These are phyloP conservation scores for Diaporthe sp. DNA, from an alignment of 2,329 filamentous ascomycete genomes.

Conservation along the genomic window DNA sequence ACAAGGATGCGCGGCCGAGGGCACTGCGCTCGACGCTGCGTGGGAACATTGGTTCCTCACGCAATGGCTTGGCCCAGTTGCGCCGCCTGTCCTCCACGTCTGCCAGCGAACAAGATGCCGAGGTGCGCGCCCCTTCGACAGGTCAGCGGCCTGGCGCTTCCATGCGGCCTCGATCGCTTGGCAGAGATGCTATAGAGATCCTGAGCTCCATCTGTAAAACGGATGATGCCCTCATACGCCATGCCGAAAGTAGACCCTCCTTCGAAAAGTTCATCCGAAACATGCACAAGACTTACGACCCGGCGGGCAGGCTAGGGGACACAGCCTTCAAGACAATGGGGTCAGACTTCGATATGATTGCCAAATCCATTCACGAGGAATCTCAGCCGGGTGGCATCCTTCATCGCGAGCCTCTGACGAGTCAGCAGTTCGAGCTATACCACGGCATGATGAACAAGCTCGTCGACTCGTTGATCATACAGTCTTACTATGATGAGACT, in stretches of 20 bases:
- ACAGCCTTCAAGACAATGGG: background rate
- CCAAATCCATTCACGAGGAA: constrained; percentile 25
- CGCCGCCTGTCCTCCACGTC: constrained; percentile 12
- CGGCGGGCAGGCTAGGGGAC: background rate
- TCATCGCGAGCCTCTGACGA: constrained; percentile 44
- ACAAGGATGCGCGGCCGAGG: constrained; percentile 69
- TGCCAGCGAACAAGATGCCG: constrained; percentile 15
- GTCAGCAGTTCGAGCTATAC: constrained; percentile 43
- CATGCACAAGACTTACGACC: constrained; percentile 36
- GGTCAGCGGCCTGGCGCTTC: too few species aligned
- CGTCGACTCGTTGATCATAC: constrained; percentile 50
- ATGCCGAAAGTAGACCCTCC: constrained; percentile 25
- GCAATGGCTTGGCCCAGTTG: constrained; percentile 59
- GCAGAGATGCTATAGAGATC: constrained; percentile 34
- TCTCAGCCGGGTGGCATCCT: constrained; percentile 14
- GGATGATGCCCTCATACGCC: constrained; percentile 35
- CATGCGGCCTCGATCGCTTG: constrained; percentile 17
- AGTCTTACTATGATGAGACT: constrained; percentile 47
- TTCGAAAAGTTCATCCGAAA: constrained; percentile 27
- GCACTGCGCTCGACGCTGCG: constrained; percentile 78
- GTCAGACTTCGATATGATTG: constrained; percentile 27
- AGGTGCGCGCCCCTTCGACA: background rate
- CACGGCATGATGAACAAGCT: constrained; percentile 47
- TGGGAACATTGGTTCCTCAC: constrained; percentile 68
- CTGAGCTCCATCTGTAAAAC: constrained; percentile 44